phyloP scores from a whole-genome alignment of 345 rosid genomes.

The Ceriops tagal region DNA sequence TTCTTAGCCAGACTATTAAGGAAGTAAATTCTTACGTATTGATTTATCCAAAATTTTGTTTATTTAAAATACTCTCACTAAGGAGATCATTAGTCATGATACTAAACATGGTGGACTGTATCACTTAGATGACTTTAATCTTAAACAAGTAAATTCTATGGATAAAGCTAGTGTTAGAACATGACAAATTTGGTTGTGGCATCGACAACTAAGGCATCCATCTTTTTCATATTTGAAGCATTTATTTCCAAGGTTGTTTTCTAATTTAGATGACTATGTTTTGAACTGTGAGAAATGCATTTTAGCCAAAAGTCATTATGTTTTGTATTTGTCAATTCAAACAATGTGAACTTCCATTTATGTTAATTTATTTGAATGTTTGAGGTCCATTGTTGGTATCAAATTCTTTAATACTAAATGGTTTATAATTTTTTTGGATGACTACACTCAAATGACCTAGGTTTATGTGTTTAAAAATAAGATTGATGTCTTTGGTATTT shows the following conservation, averaged over 20 bases:
- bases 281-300: neutral
- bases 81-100: neutral
- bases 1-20: neutral
- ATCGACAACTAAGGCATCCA: neutral
- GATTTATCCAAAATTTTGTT: neutral
- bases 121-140: neutral
- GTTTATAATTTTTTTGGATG: too few relatives aligned
- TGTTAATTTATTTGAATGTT: neutral
- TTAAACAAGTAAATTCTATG: neutral
- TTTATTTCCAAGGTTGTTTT: neutral
- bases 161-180: neutral
- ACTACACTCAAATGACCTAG: too few relatives aligned
- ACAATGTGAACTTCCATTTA: neutral
- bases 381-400: too few relatives aligned
- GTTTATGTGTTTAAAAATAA: too few relatives aligned
- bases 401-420: too few relatives aligned
- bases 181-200: neutral
- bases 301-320: neutral
- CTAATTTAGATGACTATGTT: neutral
- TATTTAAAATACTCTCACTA: neutral
- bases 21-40: neutral
- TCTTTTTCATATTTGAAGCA: neutral
- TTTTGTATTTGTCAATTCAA: neutral
- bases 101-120: neutral
- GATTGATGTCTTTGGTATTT: too few relatives aligned